Percentiles rank a stretch among this genome's conserved stretches.
phyloP scores from a whole-genome alignment of 1,284 basidiomycete genomes.

The Leccinum fallax region DNA sequence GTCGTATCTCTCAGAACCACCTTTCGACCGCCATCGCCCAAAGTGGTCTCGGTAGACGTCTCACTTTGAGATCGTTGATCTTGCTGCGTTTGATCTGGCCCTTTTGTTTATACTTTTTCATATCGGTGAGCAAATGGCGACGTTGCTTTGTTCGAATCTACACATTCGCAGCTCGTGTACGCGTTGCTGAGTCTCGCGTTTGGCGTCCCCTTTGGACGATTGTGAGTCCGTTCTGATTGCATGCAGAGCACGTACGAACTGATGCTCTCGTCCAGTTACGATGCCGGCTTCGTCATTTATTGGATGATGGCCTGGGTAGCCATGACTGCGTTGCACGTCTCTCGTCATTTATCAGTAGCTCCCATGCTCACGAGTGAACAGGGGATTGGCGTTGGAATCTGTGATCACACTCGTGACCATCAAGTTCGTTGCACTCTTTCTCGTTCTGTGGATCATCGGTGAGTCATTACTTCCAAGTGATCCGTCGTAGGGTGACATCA shows the following conservation, averaged over 20 bases:
- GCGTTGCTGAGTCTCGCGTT: conserved; percentile 69
- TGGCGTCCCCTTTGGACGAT: conserved; percentile 56
- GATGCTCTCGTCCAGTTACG: conserved; percentile 37
- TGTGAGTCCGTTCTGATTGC: conserved; percentile 31
- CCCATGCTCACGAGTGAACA: conserved; percentile 21
- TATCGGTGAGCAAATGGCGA: conserved; percentile 50
- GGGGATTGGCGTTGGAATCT: conserved; percentile 65
- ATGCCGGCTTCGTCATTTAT: conserved; percentile 71
- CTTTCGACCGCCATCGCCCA: conserved; percentile 35
- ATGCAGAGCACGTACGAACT: conserved; percentile 2
- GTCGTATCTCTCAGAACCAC: conserved; percentile 23
- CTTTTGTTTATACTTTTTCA: conserved; percentile 55
- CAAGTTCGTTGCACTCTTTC: conserved; percentile 59
- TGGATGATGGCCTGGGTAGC: conserved; percentile 73
- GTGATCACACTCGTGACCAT: conserved; percentile 57
- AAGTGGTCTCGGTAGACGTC: conserved; percentile 51
- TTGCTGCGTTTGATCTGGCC: conserved; percentile 57
- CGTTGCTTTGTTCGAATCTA: not conserved
- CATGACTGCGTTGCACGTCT: conserved; percentile 57
- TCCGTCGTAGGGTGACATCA: not conserved
- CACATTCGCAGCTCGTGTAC: conserved; percentile 47
- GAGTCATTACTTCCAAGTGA: conserved; percentile 13
- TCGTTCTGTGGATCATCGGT: conserved; percentile 71
- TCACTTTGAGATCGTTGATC: conserved; percentile 58
- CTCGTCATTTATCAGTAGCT: not conserved